Evolutionary conservation across 495 filamentous ascomycete species (phyloP), one percentile per base, ranked within the genome.

Genomic region (Annulohypoxylon stygium): DNA sequence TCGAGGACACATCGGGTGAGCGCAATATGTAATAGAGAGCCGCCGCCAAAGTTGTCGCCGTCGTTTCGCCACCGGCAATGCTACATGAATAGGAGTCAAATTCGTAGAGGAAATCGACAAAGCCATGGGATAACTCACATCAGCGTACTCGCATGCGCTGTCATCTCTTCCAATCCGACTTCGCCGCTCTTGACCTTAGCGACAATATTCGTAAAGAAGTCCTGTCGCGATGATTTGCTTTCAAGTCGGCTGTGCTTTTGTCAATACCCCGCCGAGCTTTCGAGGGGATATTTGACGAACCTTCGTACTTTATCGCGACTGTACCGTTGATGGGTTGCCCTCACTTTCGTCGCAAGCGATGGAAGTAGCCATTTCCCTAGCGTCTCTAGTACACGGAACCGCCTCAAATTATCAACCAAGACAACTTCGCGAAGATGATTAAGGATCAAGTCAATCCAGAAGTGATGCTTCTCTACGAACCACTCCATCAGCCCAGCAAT

Each of bases 51-150:
- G 79, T 34, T 0, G 81, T 84, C 0, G 84, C 84, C 0, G 82
- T 86, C 0, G 86, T 88, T 61, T 87, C 86, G 37, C 76, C 81
- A 0, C 87, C 87, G 0, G 86, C 86, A 23, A 82, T 76, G 6
- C 69, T 71, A 11, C 11, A 2, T 7, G 2, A 10, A 30, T n/a
- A 54, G 7, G 5, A 30, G 26, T 30, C 4, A 30, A 30, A 33
- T 53, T 23, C 14, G 50, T 50, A 4, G 16, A 23, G 0, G 23
- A 50, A 50, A 5, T 50, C 0, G 47, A 11, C 0, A 0, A 10
- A 7, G 23, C 3, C 1, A 50, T 50, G 9, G 16, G n/a, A 16
- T 8, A 25, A 10, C 65, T 6, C 10, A 67, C 70, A 67, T 67
- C 11, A 72, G 20, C 2, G 62, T 73, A 0, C 39, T 39, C 1